Base-by-base conservation (phyloP, 345 rosid species). In the Erysimum cheiranthoides region DNA sequence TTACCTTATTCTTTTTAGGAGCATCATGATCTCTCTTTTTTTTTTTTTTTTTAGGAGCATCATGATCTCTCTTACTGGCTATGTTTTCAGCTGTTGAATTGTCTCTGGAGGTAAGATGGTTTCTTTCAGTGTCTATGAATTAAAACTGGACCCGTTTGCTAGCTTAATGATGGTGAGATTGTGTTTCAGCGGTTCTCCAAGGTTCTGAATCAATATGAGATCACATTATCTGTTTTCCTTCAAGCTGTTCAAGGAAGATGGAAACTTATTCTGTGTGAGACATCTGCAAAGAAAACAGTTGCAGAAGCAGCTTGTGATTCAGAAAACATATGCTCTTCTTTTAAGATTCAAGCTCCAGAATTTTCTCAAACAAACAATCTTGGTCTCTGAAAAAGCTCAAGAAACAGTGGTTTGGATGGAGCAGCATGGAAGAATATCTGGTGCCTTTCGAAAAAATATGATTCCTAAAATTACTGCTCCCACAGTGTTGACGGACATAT, bases 21-120 rank as follows among this genome's bases (percentile, higher is more conserved):
- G 67, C 98, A 93, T 84, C 98, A 85, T 46, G 98, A 93, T 84
- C 91, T 90, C n/a, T n/a, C n/a, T n/a, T n/a, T n/a, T n/a, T n/a
- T n/a, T n/a, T n/a, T n/a, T n/a, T n/a, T n/a, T 73, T 64, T 69
- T 53, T 86, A 93, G 98, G 98, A 93, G 67, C 98, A 93, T 84
- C 98, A 85, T 46, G 98, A 93, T 84, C 91, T 90, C n/a, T n/a
- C 70, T 78, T 93, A 56, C 70, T 89, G 85, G 78, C 91, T 73
- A 73, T 86, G 49, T 80, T 93, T 74, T 96, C 96, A 70, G 88
- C 89, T 64, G 89, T 87, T 73, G 89, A 87, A 75, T 86, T 86
- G 62, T 82, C 93, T 78, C 86, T 90, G 68, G 87, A 90, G 98
- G 98, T 93, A 86, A 62, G 80, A 80, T 68, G 51, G 58, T 46